Conservation (phyloP, 208 protist species). For the Borovskyia barvae region DNA sequence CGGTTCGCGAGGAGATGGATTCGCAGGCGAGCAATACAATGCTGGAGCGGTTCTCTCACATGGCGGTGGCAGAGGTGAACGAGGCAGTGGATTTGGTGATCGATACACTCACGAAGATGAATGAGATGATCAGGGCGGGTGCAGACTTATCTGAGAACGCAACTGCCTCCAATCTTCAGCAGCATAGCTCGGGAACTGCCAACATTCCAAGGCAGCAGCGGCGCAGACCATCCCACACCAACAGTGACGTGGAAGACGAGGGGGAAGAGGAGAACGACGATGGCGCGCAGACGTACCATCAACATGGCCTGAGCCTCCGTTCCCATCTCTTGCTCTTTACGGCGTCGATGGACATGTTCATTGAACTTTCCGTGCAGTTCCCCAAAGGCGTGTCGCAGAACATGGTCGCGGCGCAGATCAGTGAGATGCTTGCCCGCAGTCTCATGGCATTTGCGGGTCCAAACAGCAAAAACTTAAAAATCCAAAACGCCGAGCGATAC, state of each 20-base stretch:
- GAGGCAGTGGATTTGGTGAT: constrained; percentile 83
- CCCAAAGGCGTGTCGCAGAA: constrained; percentile 83
- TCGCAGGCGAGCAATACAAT: constrained; percentile 49
- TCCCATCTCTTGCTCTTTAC: constrained; percentile 76
- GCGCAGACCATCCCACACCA: background rate
- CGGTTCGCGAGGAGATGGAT: constrained; percentile 77
- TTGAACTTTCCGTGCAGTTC: constrained; percentile 75
- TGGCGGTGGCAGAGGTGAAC: constrained; percentile 87
- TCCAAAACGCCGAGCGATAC: constrained; percentile 77
- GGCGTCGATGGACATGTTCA: constrained; percentile 83
- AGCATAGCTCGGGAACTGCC: background rate
- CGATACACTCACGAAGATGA: constrained; percentile 80
- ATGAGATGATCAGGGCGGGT: constrained; percentile 59
- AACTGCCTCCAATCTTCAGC: constrained; percentile 9
- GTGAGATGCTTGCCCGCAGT: constrained; percentile 83
- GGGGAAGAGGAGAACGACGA: constrained; percentile 47
- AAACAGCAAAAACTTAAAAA: constrained; percentile 75
- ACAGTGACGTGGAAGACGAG: constrained; percentile 17
- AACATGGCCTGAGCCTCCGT: constrained; percentile 65
- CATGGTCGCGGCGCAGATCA: constrained; percentile 86
- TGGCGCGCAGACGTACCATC: constrained; percentile 65
- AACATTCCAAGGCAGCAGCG: constrained; percentile 3
- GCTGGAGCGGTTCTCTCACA: constrained; percentile 89
- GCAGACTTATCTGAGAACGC: constrained; percentile 67
- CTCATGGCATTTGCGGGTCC: constrained; percentile 78